Conservation (phyloP, 108 stramenopile species). For the Nannochloropsis oceanica region DNA sequence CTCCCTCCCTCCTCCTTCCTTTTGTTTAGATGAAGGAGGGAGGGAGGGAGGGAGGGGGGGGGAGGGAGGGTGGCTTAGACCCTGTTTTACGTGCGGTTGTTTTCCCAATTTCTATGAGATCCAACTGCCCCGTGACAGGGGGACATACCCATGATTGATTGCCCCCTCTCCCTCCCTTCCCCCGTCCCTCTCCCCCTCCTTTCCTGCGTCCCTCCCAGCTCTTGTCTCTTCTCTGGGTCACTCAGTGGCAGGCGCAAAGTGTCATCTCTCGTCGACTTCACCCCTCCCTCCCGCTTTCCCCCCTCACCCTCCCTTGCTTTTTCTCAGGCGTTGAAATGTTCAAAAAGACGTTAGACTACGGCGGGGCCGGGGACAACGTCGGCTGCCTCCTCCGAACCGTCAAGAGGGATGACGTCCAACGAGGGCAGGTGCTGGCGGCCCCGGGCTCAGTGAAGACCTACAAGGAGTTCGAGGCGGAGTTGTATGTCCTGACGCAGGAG, state of each 20-base stretch:
- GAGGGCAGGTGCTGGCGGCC: constrained; percentile 86
- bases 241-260: too few species aligned
- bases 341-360: constrained; percentile 81
- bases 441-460: constrained; percentile 61
- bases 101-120: background rate
- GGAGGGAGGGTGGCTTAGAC: too few species aligned
- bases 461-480: constrained; percentile 86
- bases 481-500: constrained; percentile 86
- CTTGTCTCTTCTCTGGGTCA: background rate
- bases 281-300: background rate
- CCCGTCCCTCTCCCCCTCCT: background rate
- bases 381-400: constrained; percentile 85
- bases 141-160: background rate
- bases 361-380: constrained; percentile 88
- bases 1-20: too few species aligned
- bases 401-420: constrained; percentile 86
- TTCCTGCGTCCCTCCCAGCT: background rate
- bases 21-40: too few species aligned
- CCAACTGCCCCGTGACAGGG: background rate
- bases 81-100: background rate
- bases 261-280: background rate
- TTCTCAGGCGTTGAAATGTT: constrained; percentile 93
- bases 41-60: too few species aligned
- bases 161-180: background rate
- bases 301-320: background rate